These are phyloP conservation scores for Chrysophaeum taylorii DNA, from an alignment of 352 stramenopile genomes.

Conservation along the genomic window DNA sequence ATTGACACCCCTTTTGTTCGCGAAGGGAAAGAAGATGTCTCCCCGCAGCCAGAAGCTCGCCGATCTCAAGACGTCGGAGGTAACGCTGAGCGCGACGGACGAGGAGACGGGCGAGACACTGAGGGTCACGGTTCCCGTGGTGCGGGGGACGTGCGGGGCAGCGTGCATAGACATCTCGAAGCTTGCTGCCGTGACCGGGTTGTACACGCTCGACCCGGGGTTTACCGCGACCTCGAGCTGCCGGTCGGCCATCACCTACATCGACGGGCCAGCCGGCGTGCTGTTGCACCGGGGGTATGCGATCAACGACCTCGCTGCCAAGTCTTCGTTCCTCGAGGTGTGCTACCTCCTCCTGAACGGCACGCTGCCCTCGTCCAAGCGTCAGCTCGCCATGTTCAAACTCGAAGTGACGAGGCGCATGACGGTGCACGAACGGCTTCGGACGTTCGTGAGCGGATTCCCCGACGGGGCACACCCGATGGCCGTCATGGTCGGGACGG, in stretches of 20 bases:
- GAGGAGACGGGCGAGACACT: no score
- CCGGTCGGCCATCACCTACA: conserved; percentile 11
- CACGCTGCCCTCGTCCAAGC: background rate
- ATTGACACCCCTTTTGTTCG: no score
- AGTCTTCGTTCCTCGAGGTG: conserved; percentile 11
- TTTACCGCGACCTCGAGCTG: conserved; percentile 9
- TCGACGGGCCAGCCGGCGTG: conserved; percentile 12
- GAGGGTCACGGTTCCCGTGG: background rate
- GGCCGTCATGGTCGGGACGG: conserved; percentile 19
- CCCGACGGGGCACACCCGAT: conserved; percentile 17
- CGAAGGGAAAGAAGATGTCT: no score
- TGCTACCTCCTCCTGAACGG: conserved; percentile 14
- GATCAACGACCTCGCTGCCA: conserved; percentile 10
- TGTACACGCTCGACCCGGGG: conserved; percentile 18
- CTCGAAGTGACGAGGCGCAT: conserved; percentile 1
- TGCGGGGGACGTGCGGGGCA: background rate
- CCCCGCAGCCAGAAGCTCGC: no score
- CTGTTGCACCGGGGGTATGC: conserved; percentile 18
- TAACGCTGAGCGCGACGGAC: no score
- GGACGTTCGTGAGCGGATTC: conserved; percentile 10
- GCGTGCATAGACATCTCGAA: conserved; percentile 3
- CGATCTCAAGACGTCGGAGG: no score
- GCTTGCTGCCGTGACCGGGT: background rate
- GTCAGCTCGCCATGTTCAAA: background rate
- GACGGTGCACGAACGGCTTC: conserved; percentile 13